These are phyloP conservation scores for Eucalyptus paniculata DNA, from an alignment of 345 rosid genomes.

Conservation along the genomic window DNA sequence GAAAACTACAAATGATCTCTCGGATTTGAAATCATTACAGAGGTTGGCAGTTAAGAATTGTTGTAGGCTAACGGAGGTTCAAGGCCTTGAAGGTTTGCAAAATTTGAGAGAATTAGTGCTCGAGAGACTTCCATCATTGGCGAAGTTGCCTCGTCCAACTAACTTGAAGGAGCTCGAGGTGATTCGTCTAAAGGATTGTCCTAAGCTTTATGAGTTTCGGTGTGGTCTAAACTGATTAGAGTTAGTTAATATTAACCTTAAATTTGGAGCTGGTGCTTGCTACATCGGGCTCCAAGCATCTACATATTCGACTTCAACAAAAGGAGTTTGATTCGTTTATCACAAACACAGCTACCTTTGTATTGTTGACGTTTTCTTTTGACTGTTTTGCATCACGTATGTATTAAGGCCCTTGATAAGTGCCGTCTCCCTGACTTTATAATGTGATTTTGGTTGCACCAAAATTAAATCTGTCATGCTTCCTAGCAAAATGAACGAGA, in stretches of 20 bases:
- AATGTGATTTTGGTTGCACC: not conserved
- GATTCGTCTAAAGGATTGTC: fast-evolving
- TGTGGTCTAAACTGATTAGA: fast-evolving
- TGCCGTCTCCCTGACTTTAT: not conserved
- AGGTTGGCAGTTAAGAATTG: too few relatives aligned
- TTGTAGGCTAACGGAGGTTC: fast-evolving
- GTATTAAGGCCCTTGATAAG: not conserved
- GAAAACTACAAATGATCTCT: too few relatives aligned
- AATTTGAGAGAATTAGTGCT: too few relatives aligned
- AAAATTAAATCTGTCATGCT: not conserved
- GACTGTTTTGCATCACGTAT: too few relatives aligned
- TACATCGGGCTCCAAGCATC: fast-evolving
- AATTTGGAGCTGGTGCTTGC: fast-evolving
- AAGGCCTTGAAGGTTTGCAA: not conserved
- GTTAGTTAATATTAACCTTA: fast-evolving
- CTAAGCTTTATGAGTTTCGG: not conserved
- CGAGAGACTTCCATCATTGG: not conserved
- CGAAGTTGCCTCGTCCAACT: not conserved
- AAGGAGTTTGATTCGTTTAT: too few relatives aligned
- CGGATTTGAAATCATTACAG: fast-evolving
- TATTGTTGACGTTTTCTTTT: too few relatives aligned
- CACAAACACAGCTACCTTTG: not conserved
- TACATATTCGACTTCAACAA: fast-evolving
- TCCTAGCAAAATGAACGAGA: not conserved
- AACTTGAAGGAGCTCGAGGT: fast-evolving